Evolutionary conservation across 768 basidiomycete genomes (phyloP), one percentile per base, ranked within the genome.

Genomic region (Pisolithus tinctorius): DNA sequence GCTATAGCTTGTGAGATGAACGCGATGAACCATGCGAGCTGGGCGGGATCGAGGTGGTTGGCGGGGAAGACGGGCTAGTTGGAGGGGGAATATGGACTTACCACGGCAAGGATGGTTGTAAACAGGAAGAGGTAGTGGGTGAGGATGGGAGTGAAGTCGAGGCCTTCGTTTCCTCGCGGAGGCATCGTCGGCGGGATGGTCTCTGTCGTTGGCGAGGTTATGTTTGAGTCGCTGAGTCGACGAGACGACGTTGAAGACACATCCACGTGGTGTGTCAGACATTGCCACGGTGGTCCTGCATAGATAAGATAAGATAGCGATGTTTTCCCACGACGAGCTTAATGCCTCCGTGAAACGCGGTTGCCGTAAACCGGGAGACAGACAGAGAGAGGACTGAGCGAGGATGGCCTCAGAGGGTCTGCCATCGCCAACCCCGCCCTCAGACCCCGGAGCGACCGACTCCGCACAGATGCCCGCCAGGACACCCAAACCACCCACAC

Each of bases 91-190:
- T 48, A 52, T 54, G 37, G 4, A 75, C 88, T 60, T 57, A 93
- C 89, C 52, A 89, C 65, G 30, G 91, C 75, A 45, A 96, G 78
- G 48, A 93, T 78, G 53, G 84, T 84, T 1, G 93, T 95, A 63
- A 90, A 85, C 26, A 95, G 76, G 64, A 95, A 93, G 63, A 95
- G 78, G 63, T 94, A 93, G 65, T 95, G 92, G 16, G 90, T 89
- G 51, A 92, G 76, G 55, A 95, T 87, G 54, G 89, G 92, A 1
- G 86, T 89, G 51, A 93, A 88, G 69, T 93, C 89, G 58, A 88
- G 79, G n/a, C 87, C 78, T 53, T 81, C 78, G 64, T 71, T 77
- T 53, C 74, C 75, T 59, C 79, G 67, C 39, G 76, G 76, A 49
- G 77, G 69, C 76, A 77, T 77, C 48, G 54, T 63, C 11, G 34